Evolutionary conservation across 192 early-diverging fungal species (phyloP).

Genomic region (Umbelopsis vinacea): DNA sequence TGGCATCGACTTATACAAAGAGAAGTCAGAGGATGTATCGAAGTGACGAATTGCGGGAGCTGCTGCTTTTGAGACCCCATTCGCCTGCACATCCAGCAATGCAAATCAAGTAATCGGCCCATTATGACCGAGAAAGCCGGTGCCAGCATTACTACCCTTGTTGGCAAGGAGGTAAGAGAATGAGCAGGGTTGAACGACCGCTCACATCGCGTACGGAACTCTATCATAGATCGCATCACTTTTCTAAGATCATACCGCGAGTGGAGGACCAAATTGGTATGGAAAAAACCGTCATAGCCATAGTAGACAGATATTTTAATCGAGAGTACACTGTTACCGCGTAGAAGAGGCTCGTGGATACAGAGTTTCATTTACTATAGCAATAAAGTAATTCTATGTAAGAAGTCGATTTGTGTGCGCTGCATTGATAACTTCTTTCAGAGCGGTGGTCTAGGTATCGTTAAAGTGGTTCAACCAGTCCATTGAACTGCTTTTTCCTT

Average conservation of each 20-base stretch:
- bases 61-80: slow-evolving; percentile 11
- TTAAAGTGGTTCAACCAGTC: no score
- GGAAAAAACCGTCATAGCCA: not conserved
- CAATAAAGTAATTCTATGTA: not conserved
- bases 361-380: not conserved
- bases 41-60: not conserved
- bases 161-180: slow-evolving; percentile 1
- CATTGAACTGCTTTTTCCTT: no score
- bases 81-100: not conserved
- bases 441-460: no score
- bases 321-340: not conserved
- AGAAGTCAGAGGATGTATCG: not conserved
- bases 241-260: not conserved
- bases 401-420: no score
- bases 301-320: not conserved
- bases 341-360: not conserved
- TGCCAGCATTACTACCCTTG: not conserved
- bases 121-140: not conserved
- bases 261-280: not conserved
- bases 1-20: slow-evolving; percentile 8
- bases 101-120: not conserved
- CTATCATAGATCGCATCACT: slow-evolving; percentile 9
- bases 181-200: not conserved
- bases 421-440: no score
- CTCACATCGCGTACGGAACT: no score